Evolutionary conservation across 192 early-diverging fungal genomes (phyloP).

Genomic region (Backusella psychrophila): DNA sequence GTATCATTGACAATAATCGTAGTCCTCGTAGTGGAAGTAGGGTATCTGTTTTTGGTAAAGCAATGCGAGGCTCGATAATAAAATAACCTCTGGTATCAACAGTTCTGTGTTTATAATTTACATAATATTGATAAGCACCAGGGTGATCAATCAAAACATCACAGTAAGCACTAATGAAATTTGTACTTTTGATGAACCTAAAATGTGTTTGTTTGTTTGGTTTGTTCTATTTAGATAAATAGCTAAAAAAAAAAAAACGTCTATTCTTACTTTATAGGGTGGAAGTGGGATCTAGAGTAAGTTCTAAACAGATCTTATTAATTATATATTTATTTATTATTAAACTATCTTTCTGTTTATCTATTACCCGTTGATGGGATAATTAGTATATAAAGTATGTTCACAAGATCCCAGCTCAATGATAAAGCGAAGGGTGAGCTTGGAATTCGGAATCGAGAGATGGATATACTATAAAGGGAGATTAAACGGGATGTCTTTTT

Average conservation of each 20-base stretch:
- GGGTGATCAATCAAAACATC: constrained; percentile 62
- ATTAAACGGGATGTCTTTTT: not conserved
- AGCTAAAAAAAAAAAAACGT: not conserved
- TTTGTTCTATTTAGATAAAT: not conserved
- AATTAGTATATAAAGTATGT: constrained; percentile 80
- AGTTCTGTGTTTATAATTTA: constrained; percentile 49
- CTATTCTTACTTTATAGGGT: constrained; percentile 36
- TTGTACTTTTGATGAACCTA: constrained; percentile 30
- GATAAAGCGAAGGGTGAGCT: constrained; percentile 77
- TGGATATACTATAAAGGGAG: constrained; percentile 64
- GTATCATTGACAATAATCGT: constrained; percentile 83
- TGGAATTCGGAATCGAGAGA: constrained; percentile 63
- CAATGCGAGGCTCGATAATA: constrained; percentile 83
- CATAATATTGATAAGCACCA: constrained; percentile 89
- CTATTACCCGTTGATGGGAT: constrained; percentile 71
- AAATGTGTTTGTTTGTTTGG: constrained; percentile 6
- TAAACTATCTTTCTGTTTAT: constrained; percentile 25
- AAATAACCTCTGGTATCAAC: constrained; percentile 54
- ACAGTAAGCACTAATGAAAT: constrained; percentile 57
- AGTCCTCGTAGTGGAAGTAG: constrained; percentile 86
- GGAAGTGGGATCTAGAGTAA: constrained; percentile 40
- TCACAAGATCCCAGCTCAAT: constrained; percentile 70
- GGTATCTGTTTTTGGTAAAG: constrained; percentile 34
- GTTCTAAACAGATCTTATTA: not conserved
- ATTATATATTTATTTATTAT: constrained; percentile 15